Percentiles rank a stretch among this genome's conserved stretches.
Evolutionary conservation across 1,139 yeast species (phyloP).

Genomic region (Scheffersomyces segobiensis): DNA sequence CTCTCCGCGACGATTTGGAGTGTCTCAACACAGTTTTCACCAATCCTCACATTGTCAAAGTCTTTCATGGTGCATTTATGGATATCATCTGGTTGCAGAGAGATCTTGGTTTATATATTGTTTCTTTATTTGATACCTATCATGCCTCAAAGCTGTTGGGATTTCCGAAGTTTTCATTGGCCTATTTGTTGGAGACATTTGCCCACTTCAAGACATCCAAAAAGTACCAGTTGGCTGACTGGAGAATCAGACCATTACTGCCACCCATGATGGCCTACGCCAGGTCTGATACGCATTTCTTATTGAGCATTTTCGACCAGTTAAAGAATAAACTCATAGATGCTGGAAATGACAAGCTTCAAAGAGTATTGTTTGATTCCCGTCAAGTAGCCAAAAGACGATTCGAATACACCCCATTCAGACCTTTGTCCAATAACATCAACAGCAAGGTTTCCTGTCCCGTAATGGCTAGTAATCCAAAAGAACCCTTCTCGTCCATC

Average conservation of each 20-base stretch:
- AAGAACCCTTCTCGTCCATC: conserved; percentile 60
- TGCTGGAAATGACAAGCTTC: conserved; percentile 40
- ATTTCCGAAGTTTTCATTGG: conserved; percentile 80
- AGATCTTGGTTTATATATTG: conserved; percentile 89
- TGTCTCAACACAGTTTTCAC: conserved; percentile 74
- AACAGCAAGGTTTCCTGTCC: conserved; percentile 45
- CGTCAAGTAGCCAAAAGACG: conserved; percentile 79
- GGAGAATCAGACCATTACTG: conserved; percentile 90
- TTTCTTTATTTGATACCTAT: conserved; percentile 87
- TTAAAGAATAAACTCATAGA: conserved; percentile 65
- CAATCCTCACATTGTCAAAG: conserved; percentile 77
- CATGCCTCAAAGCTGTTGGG: conserved; percentile 83
- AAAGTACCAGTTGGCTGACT: conserved; percentile 93
- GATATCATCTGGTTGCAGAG: conserved; percentile 97
- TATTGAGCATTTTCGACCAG: conserved; percentile 77
- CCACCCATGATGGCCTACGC: conserved; percentile 83
- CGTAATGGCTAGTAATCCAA: conserved; percentile 44
- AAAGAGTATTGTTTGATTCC: conserved; percentile 71
- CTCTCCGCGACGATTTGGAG: conserved; percentile 70
- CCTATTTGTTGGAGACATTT: conserved; percentile 75
- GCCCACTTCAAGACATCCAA: conserved; percentile 89
- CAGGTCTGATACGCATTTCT: conserved; percentile 91
- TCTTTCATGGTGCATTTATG: conserved; percentile 96
- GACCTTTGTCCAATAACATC: conserved; percentile 41
- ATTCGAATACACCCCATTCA: conserved; percentile 70